Base-by-base conservation (phyloP, 352 stramenopile species). In the Pythium scleroteichum region DNA sequence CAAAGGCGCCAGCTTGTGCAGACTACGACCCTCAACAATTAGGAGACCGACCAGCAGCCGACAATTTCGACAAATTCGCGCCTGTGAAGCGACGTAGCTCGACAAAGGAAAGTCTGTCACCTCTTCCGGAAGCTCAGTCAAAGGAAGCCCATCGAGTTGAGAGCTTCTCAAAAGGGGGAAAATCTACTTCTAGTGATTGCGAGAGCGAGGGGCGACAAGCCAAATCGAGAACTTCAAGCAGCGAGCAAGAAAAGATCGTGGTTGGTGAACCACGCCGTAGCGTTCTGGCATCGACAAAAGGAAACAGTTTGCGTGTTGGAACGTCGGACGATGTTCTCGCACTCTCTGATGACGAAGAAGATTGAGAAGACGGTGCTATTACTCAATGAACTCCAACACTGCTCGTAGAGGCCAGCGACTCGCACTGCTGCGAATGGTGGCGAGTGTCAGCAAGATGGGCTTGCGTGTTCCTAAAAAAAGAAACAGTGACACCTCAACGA, bases 281-380 rank as follows among this genome's bases (percentile, higher is more conserved):
- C 4, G 40, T 69, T 2, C 53, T 19, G 1, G 53, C 39, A 1
- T 14, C 48, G 19, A 50, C 62, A 10, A 69, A 64, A 52, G 20
- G 26, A 20, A 50, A 19, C 16, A 20, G 27, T 20, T 27, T 32
- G 13, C 26, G 41, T 3, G 40, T 9, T 12, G 58, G 38, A 32
- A 69, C 59, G 22, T 12, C 16, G 1, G 62, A 69, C 33, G 40
- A 63, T n/a, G 62, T 69, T 6, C 49, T 69, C 10, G 62, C 62
- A n/a, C 54, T 69, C 13, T 69, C 62, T 1, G 62, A 69, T 22
- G 62, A 63, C 20, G 62, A 69, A 50, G 62, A 64, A 2, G 62
- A 69, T 23, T 68, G 35, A 63, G n/a, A n/a, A n/a, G n/a, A n/a
- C n/a, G n/a, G n/a, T n/a, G n/a, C n/a, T n/a, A n/a, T n/a, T n/a